These are phyloP conservation scores for Telopea speciosissima DNA, from an alignment of 177 flowering plant genomes.

Conservation along the genomic window DNA sequence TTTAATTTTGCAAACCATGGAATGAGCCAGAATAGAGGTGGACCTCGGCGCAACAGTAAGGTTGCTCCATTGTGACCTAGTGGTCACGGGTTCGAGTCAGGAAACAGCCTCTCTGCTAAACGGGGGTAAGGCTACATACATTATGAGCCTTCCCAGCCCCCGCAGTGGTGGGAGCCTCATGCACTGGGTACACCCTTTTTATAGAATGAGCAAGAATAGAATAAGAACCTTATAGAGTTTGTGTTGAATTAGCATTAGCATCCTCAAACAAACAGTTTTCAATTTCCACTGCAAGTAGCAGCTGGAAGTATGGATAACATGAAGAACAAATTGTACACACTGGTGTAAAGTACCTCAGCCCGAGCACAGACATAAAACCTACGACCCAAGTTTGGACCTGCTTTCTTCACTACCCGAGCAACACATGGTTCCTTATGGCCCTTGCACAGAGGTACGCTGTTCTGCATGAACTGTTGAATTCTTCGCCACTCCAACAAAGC, in stretches of 20 bases:
- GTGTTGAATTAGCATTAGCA: neutral
- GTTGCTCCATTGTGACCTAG: too few relatives aligned
- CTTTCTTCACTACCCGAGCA: constrained; percentile 77
- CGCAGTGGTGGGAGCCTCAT: too few relatives aligned
- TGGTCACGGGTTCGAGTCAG: too few relatives aligned
- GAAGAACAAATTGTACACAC: neutral
- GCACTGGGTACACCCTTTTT: too few relatives aligned
- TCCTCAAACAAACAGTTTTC: neutral
- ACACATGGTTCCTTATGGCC: constrained; percentile 92
- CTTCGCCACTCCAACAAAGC: constrained; percentile 86
- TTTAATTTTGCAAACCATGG: neutral
- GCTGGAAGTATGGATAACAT: neutral
- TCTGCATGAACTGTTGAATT: constrained; percentile 81
- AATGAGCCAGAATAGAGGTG: too few relatives aligned
- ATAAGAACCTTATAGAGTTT: neutral
- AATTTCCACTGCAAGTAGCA: neutral
- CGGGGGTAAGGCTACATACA: too few relatives aligned
- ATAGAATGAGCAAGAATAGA: too few relatives aligned
- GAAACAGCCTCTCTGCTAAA: too few relatives aligned
- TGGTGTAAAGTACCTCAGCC: constrained; percentile 62
- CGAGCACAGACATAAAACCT: constrained; percentile 89
- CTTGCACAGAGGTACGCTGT: constrained; percentile 81
- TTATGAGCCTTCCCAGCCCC: too few relatives aligned
- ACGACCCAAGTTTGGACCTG: constrained; percentile 79
- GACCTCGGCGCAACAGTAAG: too few relatives aligned